Conservation (phyloP, 768 basidiomycete genomes). For the Termitomyces heimii region DNA sequence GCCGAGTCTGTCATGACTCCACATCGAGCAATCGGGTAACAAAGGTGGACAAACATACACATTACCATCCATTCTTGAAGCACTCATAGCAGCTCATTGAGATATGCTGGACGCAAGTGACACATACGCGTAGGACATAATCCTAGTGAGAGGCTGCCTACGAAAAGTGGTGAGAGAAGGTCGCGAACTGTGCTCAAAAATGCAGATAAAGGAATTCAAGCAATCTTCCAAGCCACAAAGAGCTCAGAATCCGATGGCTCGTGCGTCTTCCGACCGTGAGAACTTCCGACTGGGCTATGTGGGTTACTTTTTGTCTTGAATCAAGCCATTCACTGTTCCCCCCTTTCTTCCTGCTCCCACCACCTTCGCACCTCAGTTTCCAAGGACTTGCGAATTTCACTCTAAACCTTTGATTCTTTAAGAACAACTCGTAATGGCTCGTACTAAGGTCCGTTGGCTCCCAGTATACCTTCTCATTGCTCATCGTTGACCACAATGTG, state of each 20-base stretch:
- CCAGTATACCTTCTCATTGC: constrained; percentile 4
- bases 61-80: constrained; percentile 13
- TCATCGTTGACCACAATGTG: constrained; percentile 23
- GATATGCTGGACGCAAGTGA: constrained; percentile 10
- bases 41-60: constrained; percentile 15
- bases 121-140: constrained; percentile 3
- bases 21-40: constrained; percentile 6
- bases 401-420: constrained; percentile 17
- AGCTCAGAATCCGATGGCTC: constrained; percentile 43
- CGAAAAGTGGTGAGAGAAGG: constrained; percentile 16
- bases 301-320: constrained; percentile 30
- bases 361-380: constrained; percentile 21
- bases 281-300: constrained; percentile 31
- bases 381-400: constrained; percentile 18
- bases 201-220: constrained; percentile 22
- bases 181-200: constrained; percentile 17
- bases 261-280: constrained; percentile 46
- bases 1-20: constrained; percentile 7
- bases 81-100: constrained; percentile 14
- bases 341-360: constrained; percentile 33
- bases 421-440: constrained; percentile 56
- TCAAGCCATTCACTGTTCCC: constrained; percentile 23
- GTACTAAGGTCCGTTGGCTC: constrained; percentile 64
- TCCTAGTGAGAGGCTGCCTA: constrained; percentile 7
- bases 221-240: constrained; percentile 47